Percentiles rank a stretch among this genome's conserved stretches.
Evolutionary conservation across 371 early-diverging fungal genomes (phyloP).

Genomic region (Mucor ambiguus): DNA sequence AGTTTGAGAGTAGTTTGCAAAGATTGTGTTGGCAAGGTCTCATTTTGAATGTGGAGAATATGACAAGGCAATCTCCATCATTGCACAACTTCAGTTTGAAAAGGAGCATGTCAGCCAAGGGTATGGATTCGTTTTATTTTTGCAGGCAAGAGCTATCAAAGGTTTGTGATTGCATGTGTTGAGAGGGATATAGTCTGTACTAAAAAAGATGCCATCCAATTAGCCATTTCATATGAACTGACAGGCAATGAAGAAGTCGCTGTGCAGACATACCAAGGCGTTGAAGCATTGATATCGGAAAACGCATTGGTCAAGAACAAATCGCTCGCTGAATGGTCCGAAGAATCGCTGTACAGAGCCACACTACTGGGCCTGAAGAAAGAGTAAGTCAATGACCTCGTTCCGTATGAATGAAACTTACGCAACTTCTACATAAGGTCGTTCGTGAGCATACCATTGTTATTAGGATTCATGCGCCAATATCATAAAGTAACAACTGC

Average conservation of each 20-base stretch:
- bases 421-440: slow-evolving; percentile 9
- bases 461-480: slow-evolving; percentile 54
- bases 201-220: neutral
- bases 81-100: slow-evolving; percentile 32
- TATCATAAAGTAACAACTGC: slow-evolving; percentile 49
- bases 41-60: slow-evolving; percentile 43
- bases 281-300: slow-evolving; percentile 40
- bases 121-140: slow-evolving; percentile 53
- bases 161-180: slow-evolving; percentile 30
- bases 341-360: slow-evolving; percentile 71
- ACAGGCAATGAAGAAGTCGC: slow-evolving; percentile 49
- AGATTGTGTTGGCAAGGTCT: slow-evolving; percentile 44
- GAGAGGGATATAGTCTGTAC: neutral
- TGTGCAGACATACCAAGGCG: slow-evolving; percentile 54
- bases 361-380: slow-evolving; percentile 55
- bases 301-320: slow-evolving; percentile 39
- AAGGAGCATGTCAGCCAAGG: slow-evolving; percentile 45
- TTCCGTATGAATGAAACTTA: neutral
- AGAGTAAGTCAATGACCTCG: slow-evolving; percentile 44
- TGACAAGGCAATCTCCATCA: slow-evolving; percentile 32
- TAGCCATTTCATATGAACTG: slow-evolving; percentile 58
- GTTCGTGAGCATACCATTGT: slow-evolving; percentile 5
- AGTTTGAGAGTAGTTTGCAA: slow-evolving; percentile 36
- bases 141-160: slow-evolving; percentile 55
- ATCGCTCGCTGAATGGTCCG: slow-evolving; percentile 66